Conservation (phyloP, 345 rosid species). For the Pelargonium nanum region DNA sequence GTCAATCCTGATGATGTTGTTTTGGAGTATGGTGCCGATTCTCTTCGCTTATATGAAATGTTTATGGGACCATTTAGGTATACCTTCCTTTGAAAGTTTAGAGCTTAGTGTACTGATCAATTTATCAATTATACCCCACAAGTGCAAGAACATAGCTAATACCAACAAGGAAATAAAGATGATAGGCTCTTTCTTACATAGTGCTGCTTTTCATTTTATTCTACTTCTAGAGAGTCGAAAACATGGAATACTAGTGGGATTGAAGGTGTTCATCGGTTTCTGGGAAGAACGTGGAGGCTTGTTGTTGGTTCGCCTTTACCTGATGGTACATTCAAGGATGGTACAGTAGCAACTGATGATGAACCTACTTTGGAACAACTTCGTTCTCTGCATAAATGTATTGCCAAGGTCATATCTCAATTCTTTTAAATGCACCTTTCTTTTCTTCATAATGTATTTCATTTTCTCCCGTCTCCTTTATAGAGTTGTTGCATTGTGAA, state of each 20-base stretch:
- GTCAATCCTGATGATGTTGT: conserved; percentile 89
- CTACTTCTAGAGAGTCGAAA: conserved; percentile 67
- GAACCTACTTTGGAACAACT: conserved; percentile 69
- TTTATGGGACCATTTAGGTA: conserved; percentile 98
- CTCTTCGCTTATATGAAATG: conserved; percentile 91
- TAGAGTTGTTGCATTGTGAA: too few relatives aligned
- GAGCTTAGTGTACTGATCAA: too few relatives aligned
- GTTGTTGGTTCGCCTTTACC: conserved; percentile 58
- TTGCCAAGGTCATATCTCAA: conserved; percentile 52
- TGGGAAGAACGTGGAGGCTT: conserved; percentile 86
- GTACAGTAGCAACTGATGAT: conserved; percentile 45
- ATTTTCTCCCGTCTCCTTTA: not conserved
- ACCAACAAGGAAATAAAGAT: too few relatives aligned
- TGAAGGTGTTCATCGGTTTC: conserved; percentile 86
- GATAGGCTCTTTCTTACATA: not conserved
- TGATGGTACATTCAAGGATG: conserved; percentile 48
- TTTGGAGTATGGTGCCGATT: conserved; percentile 86
- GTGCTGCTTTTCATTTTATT: conserved; percentile 7
- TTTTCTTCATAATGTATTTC: too few relatives aligned
- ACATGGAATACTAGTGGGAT: conserved; percentile 94
- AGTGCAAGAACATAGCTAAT: too few relatives aligned
- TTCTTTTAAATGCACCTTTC: not conserved
- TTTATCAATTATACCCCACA: too few relatives aligned
- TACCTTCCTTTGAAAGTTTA: not conserved
- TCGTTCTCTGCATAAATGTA: conserved; percentile 70